These are phyloP conservation scores for Beta vulgaris DNA, from an alignment of 148 eudicot species.

Conservation along the genomic window DNA sequence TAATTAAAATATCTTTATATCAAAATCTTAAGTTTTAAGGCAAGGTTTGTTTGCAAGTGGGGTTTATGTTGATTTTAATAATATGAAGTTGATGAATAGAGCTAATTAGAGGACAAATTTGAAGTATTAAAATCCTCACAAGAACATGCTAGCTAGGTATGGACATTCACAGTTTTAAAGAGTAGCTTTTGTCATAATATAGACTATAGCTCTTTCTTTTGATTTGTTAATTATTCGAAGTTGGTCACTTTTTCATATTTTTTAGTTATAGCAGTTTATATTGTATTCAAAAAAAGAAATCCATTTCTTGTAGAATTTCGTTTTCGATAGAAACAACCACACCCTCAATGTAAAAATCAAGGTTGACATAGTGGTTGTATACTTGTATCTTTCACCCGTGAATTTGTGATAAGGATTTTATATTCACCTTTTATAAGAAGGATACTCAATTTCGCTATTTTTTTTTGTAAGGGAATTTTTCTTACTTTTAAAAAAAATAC, in stretches of 20 bases:
- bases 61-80: background rate
- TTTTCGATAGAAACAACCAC: no score
- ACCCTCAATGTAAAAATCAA: no score
- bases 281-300: no score
- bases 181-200: slow-evolving; percentile 23
- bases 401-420: no score
- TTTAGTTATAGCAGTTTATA: slow-evolving; percentile 2
- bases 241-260: slow-evolving; percentile 18
- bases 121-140: slow-evolving; percentile 10
- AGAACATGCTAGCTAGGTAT: slow-evolving; percentile 41
- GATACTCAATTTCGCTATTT: no score
- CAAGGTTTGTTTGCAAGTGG: slow-evolving; percentile 31
- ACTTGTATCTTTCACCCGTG: no score
- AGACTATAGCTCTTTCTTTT: background rate
- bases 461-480: no score
- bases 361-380: no score
- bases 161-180: slow-evolving; percentile 35
- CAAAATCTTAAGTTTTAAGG: slow-evolving; percentile 18
- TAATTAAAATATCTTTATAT: background rate
- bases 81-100: slow-evolving; percentile 18
- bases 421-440: no score
- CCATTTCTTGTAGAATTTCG: no score
- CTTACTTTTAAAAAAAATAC: no score
- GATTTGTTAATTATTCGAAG: background rate
- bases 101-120: slow-evolving; percentile 15